Evolutionary conservation across 2,329 filamentous ascomycete species (phyloP).

Genomic region (Colletotrichum aenigma): DNA sequence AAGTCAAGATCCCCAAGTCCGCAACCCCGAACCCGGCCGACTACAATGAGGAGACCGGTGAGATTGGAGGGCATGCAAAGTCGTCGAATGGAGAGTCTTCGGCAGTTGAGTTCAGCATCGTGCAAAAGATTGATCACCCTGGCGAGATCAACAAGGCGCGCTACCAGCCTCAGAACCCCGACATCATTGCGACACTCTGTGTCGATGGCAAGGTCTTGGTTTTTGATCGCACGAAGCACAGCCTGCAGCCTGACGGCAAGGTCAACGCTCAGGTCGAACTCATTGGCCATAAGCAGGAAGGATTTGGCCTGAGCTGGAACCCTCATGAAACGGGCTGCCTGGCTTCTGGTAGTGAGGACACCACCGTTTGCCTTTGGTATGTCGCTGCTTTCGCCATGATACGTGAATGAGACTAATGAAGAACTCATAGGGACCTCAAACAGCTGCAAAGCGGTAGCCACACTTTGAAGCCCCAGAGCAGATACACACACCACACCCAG

Average conservation of each 20-base stretch:
- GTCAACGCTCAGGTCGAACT: constrained; percentile 85
- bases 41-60: constrained; percentile 89
- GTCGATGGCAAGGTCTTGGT: constrained; percentile 87
- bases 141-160: constrained; percentile 98
- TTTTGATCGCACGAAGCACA: constrained; percentile 96
- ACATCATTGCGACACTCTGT: constrained; percentile 93
- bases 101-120: constrained; percentile 85
- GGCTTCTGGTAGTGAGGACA: constrained; percentile 90
- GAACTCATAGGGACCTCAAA: constrained; percentile 72
- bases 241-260: constrained; percentile 73
- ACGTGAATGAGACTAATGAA: constrained; percentile 20
- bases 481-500: constrained; percentile 86
- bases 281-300: constrained; percentile 83
- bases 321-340: constrained; percentile 82
- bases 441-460: constrained; percentile 73
- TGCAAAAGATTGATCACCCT: constrained; percentile 95
- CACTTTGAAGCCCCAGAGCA: constrained; percentile 71
- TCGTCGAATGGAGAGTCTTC: constrained; percentile 63
- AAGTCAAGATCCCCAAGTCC: constrained; percentile 88
- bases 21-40: constrained; percentile 76
- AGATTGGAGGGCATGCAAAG: constrained; percentile 91
- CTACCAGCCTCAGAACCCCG: constrained; percentile 96
- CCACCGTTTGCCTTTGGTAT: constrained; percentile 89
- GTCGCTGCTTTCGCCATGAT: constrained; percentile 24
- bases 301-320: constrained; percentile 93